Percentiles rank a stretch among this genome's conserved stretches.
Evolutionary conservation across 2,329 filamentous ascomycete genomes (phyloP).

Genomic region (Aspergillus sp.): DNA sequence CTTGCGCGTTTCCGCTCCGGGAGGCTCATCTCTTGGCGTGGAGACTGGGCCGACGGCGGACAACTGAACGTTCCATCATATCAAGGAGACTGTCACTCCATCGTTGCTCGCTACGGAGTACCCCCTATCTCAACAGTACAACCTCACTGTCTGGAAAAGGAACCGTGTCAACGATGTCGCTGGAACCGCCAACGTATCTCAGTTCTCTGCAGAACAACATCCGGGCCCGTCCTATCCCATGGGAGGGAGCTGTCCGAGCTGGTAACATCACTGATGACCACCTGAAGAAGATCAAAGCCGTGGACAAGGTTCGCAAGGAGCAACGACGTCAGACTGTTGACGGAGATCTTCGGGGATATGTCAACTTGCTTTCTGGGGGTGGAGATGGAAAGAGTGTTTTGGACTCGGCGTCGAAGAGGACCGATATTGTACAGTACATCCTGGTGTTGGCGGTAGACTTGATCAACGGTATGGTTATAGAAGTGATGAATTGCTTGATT

Average conservation of each 20-base stretch:
- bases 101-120: neutral
- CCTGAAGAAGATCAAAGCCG: constrained; percentile 88
- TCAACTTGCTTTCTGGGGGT: constrained; percentile 68
- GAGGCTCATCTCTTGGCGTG: neutral
- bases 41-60: neutral
- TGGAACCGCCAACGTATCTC: constrained; percentile 84
- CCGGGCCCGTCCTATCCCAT: constrained; percentile 88
- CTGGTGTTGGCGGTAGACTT: constrained; percentile 83
- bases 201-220: constrained; percentile 94
- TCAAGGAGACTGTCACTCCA: neutral
- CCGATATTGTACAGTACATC: constrained; percentile 91
- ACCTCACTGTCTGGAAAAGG: neutral
- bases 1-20: neutral
- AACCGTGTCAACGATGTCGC: constrained; percentile 58
- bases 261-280: constrained; percentile 92
- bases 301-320: constrained; percentile 93
- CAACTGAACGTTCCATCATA: neutral
- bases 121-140: too few relatives aligned
- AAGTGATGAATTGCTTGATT: neutral
- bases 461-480: constrained; percentile 60
- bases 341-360: constrained; percentile 71
- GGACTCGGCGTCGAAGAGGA: constrained; percentile 74
- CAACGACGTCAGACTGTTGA: constrained; percentile 78
- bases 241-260: constrained; percentile 91
- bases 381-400: constrained; percentile 64